phyloP scores from a whole-genome alignment of 176 grass and related monocot species.

The Alopecurus myosuroides region DNA sequence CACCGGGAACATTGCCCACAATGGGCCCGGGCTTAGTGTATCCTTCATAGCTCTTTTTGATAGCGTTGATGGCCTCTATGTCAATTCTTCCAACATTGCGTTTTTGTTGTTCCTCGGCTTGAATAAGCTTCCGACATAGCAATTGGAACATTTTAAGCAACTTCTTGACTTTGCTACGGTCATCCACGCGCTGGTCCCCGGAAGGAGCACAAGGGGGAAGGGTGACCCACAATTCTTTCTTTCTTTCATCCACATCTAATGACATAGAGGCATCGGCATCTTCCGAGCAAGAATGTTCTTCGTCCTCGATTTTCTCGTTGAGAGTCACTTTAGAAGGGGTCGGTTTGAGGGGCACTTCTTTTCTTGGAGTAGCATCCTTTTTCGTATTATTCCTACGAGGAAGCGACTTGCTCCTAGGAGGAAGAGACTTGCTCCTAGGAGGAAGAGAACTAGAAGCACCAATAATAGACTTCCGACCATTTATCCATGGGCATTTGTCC shows the following conservation, averaged over 20 bases:
- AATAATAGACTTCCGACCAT: slow-evolving; percentile 21
- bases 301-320: slow-evolving; percentile 7
- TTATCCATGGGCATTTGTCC: slow-evolving; percentile 45
- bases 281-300: slow-evolving; percentile 12
- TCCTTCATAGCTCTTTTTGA: slow-evolving; percentile 28
- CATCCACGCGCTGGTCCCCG: slow-evolving; percentile 17
- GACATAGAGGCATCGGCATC: slow-evolving; percentile 28
- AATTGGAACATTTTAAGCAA: slow-evolving; percentile 46
- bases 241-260: slow-evolving; percentile 25
- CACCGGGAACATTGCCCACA: slow-evolving; percentile 55
- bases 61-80: slow-evolving; percentile 11
- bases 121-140: slow-evolving; percentile 47
- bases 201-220: slow-evolving; percentile 43
- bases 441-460: slow-evolving; percentile 19
- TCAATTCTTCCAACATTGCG: slow-evolving; percentile 40
- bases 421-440: slow-evolving; percentile 17
- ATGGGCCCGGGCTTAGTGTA: slow-evolving; percentile 37
- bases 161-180: slow-evolving; percentile 47
- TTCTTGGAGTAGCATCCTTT: neutral
- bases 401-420: slow-evolving; percentile 17
- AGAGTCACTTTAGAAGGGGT: neutral
- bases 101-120: slow-evolving; percentile 39
- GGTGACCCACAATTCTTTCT: slow-evolving; percentile 30
- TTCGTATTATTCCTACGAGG: slow-evolving; percentile 19
- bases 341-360: neutral